Evolutionary conservation across 225 moss, liverwort and hornwort species (phyloP).

Genomic region (Lunularia cruciata): DNA sequence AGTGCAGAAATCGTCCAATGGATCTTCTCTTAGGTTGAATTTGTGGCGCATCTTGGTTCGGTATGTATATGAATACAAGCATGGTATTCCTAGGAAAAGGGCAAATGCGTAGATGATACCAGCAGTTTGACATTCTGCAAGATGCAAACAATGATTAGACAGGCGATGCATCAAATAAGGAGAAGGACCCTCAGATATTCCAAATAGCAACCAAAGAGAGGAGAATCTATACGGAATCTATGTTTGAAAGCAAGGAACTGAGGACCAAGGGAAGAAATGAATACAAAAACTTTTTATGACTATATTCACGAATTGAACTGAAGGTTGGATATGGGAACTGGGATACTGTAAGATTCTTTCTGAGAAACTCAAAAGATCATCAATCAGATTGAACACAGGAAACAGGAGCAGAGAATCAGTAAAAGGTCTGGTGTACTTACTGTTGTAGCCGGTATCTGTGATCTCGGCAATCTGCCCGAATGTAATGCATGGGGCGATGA

Average conservation of each 20-base stretch:
- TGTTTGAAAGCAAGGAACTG: too few relatives aligned
- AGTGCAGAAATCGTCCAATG: conserved; percentile 33
- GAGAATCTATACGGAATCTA: too few relatives aligned
- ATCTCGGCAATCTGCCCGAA: conserved; percentile 47
- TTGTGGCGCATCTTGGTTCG: conserved; percentile 34
- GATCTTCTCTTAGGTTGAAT: conserved; percentile 32
- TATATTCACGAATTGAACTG: too few relatives aligned
- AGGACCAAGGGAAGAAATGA: too few relatives aligned
- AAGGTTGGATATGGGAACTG: too few relatives aligned
- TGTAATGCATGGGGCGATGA: conserved; percentile 36
- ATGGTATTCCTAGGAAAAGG: conserved; percentile 23
- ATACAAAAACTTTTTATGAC: too few relatives aligned
- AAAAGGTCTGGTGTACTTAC: conserved; percentile 16
- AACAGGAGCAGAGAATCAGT: too few relatives aligned
- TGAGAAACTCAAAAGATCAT: too few relatives aligned
- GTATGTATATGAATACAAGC: conserved; percentile 33
- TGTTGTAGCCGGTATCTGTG: conserved; percentile 26
- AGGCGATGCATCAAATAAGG: conserved; percentile 14
- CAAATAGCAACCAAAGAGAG: neutral
- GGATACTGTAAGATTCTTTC: neutral
- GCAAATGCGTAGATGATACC: conserved; percentile 26
- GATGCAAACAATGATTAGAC: neutral
- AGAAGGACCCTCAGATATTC: neutral
- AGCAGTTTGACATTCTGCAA: conserved; percentile 30
- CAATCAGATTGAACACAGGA: too few relatives aligned